Conservation (phyloP, 2,329 filamentous ascomycete genomes). For the Thelonectria olida region DNA sequence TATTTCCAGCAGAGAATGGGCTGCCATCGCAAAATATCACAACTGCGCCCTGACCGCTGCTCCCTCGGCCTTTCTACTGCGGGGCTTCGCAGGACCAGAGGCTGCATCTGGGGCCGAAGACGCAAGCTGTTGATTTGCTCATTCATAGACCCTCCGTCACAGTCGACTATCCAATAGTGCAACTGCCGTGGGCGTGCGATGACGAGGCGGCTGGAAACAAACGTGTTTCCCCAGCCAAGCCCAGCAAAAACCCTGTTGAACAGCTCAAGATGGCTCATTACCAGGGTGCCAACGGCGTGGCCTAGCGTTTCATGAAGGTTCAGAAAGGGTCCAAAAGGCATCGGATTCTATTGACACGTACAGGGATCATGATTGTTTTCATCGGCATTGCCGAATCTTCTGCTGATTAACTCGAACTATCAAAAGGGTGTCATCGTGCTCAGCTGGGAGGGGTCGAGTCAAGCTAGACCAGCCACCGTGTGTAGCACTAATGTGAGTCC, state of each 20-base stretch:
- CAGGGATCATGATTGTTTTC: neutral
- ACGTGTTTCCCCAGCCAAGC: neutral
- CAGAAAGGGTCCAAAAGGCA: neutral
- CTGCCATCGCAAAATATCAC: neutral
- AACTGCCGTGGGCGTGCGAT: slow-evolving; percentile 1
- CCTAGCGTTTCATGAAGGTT: slow-evolving; percentile 1
- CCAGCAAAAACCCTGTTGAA: neutral
- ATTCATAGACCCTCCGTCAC: neutral
- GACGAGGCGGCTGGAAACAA: neutral
- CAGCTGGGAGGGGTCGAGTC: neutral
- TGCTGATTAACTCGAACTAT: slow-evolving; percentile 1
- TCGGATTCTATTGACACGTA: neutral
- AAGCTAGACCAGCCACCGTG: slow-evolving; percentile 5
- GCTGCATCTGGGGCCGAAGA: neutral
- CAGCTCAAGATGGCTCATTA: neutral
- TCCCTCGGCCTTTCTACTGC: neutral
- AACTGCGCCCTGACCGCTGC: neutral
- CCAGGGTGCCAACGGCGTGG: neutral
- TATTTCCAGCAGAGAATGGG: neutral
- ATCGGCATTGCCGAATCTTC: slow-evolving; percentile 16
- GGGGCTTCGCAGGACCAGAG: neutral
- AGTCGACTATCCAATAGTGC: neutral
- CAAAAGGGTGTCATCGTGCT: neutral
- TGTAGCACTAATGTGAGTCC: neutral
- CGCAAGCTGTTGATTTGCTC: neutral